These are phyloP conservation scores for Piedraia hortae DNA, from an alignment of 2,329 filamentous ascomycete species.

Conservation along the genomic window DNA sequence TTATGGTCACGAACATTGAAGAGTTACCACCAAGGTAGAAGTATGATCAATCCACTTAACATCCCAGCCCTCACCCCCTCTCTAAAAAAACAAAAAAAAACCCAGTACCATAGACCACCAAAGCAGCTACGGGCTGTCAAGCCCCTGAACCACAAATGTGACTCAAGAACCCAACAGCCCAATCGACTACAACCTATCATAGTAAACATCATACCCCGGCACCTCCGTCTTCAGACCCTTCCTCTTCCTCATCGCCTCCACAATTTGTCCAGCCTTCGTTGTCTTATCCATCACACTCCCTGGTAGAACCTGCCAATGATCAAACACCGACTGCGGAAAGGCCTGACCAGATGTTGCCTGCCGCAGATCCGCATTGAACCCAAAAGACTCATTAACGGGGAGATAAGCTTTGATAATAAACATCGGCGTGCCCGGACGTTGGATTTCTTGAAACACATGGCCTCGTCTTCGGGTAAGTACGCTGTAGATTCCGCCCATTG, in stretches of 20 bases:
- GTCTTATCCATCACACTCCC: constrained; percentile 70
- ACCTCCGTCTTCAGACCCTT: constrained; percentile 98
- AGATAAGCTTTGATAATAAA: constrained; percentile 98
- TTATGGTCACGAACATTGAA: no score
- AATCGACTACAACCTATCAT: constrained; percentile 12
- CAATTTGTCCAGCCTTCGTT: constrained; percentile 58
- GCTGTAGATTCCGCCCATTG: constrained; percentile 99
- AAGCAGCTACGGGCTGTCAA: no score
- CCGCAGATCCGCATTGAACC: constrained; percentile 95
- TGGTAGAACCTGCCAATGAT: constrained; percentile 91
- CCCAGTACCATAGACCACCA: no score
- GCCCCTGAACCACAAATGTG: no score
- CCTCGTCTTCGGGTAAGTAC: constrained; percentile 91
- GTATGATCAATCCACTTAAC: no score
- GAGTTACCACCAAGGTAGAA: no score
- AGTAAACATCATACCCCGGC: constrained; percentile 61
- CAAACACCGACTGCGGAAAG: constrained; percentile 96
- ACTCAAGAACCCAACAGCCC: no score
- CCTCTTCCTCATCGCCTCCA: constrained; percentile 82
- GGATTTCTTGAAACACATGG: constrained; percentile 97
- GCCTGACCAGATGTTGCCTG: constrained; percentile 84
- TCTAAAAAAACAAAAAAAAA: no score
- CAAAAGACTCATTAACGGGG: constrained; percentile 91
- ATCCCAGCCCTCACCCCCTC: no score
- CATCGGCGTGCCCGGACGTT: constrained; percentile 91